Evolutionary conservation across 345 rosid species (phyloP).

Genomic region (Boechera retrofracta): DNA sequence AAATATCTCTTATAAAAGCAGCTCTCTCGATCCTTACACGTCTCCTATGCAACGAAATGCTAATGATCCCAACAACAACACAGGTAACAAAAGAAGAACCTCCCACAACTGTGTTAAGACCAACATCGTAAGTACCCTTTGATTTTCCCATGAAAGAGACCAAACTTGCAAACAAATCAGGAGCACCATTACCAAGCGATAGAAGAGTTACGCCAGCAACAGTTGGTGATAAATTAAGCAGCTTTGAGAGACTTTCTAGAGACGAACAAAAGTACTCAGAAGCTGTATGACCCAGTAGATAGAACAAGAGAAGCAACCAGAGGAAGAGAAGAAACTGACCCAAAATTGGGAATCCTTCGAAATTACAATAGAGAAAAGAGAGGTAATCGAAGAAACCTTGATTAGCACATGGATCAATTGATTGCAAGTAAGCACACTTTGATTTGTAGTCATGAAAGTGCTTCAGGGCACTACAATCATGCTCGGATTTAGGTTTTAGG

Average conservation of each 20-base stretch:
- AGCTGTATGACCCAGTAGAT: slow-evolving; percentile 82
- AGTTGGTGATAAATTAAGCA: slow-evolving; percentile 78
- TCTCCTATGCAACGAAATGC: slow-evolving; percentile 48
- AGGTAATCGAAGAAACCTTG: slow-evolving; percentile 91
- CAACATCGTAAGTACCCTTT: slow-evolving; percentile 64
- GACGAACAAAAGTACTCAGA: slow-evolving; percentile 84
- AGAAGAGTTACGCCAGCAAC: slow-evolving; percentile 89
- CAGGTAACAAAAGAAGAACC: slow-evolving; percentile 84
- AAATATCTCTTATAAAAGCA: slow-evolving; percentile 74
- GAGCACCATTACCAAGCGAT: slow-evolving; percentile 87
- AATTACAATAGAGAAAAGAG: slow-evolving; percentile 73
- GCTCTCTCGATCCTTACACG: slow-evolving; percentile 59
- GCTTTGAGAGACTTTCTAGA: slow-evolving; percentile 70
- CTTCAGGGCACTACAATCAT: slow-evolving; percentile 41
- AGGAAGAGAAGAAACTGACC: slow-evolving; percentile 61
- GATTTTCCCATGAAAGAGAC: slow-evolving; percentile 73
- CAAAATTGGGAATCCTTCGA: slow-evolving; percentile 51
- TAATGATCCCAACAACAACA: slow-evolving; percentile 77
- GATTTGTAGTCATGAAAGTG: slow-evolving; percentile 52
- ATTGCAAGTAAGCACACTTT: slow-evolving; percentile 67
- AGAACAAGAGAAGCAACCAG: slow-evolving; percentile 79
- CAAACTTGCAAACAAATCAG: slow-evolving; percentile 86
- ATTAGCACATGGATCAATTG: slow-evolving; percentile 59
- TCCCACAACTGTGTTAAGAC: slow-evolving; percentile 79
- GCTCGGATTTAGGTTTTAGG: slow-evolving; percentile 34